Evolutionary conservation across 2,329 filamentous ascomycete genomes (phyloP).

Genomic region (Sordariomycetes sp.): DNA sequence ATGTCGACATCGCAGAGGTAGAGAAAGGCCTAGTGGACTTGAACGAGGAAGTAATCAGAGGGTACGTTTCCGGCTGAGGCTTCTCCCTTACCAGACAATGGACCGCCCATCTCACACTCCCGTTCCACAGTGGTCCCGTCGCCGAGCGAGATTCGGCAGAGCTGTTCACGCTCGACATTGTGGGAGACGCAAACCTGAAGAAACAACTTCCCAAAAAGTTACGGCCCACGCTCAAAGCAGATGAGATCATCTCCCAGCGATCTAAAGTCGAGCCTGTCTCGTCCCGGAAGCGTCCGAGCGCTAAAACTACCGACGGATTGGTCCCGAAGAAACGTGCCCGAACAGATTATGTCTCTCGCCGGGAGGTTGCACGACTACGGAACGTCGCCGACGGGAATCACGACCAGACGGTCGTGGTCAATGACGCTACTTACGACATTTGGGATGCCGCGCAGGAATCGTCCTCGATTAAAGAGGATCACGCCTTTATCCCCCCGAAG

Average conservation of each 20-base stretch:
- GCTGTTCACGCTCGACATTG: constrained; percentile 73
- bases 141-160: constrained; percentile 71
- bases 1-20: constrained; percentile 85
- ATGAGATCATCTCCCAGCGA: constrained; percentile 80
- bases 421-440: constrained; percentile 62
- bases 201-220: constrained; percentile 50
- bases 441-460: constrained; percentile 43
- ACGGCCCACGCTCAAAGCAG: constrained; percentile 68
- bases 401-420: constrained; percentile 36
- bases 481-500: constrained; percentile 49
- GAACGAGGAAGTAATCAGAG: constrained; percentile 82
- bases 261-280: constrained; percentile 72
- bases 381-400: constrained; percentile 65
- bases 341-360: constrained; percentile 68
- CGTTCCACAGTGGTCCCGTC: constrained; percentile 56
- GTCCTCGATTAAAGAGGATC: constrained; percentile 15
- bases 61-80: constrained; percentile 37
- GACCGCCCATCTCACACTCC: background rate
- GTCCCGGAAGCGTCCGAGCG: constrained; percentile 60
- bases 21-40: constrained; percentile 70
- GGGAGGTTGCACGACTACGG: constrained; percentile 68
- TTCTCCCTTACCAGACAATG: background rate
- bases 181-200: constrained; percentile 53
- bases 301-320: constrained; percentile 60
- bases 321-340: constrained; percentile 63